Base-by-base conservation (phyloP, 2,329 filamentous ascomycete genomes). In the Cercospora berteroae region DNA sequence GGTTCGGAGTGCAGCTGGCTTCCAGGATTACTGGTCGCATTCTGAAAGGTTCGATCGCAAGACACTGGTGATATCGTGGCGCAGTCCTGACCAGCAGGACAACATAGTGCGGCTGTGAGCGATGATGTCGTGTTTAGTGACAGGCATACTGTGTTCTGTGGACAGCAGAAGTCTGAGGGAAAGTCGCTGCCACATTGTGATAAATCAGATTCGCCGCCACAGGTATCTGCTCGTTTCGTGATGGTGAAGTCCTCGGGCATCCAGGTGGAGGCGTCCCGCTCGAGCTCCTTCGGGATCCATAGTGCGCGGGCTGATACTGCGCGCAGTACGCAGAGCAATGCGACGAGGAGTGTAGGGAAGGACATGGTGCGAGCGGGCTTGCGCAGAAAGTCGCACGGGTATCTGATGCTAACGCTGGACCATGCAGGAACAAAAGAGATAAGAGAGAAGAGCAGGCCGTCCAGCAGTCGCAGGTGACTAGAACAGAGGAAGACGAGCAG, bases 21-120 rank as follows among this genome's bases (percentile, higher is more conserved):
- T 27, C 82, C 79, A 10, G 88, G 87, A 69, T 87, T 80, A 18
- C 80, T 71, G 8, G 79, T 82, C 2, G 87, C 83, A 72, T 93
- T 86, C 75, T 93, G 88, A 55, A 85, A 81, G 6, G 76, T 77
- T 64, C 89, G 74, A 70, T 91, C 85, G 81, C 90, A 93, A 44
- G 83, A 83, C 68, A 92, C 88, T 31, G 89, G 83, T 71, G 83
- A 75, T 72, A 94, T 90, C 58, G 77, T 81, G n/a, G 79, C 72
- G 80, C 91, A 94, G 73, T 83, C 81, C 39, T 73, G 74, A 39
- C 83, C 86, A 1, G 77, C 70, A 1, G 90, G 90, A 75, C 91
- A 94, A 81, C 91, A 94, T 59, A 93, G 81, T 13, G 89, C 83
- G 0, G 90, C 91, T 5, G 89, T 89, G 23, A 89, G 83, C 0